Percentiles rank a stretch among this genome's conserved stretches.
These are phyloP conservation scores for Anisogramma anomala DNA, from an alignment of 2,329 filamentous ascomycete genomes.

Conservation along the genomic window DNA sequence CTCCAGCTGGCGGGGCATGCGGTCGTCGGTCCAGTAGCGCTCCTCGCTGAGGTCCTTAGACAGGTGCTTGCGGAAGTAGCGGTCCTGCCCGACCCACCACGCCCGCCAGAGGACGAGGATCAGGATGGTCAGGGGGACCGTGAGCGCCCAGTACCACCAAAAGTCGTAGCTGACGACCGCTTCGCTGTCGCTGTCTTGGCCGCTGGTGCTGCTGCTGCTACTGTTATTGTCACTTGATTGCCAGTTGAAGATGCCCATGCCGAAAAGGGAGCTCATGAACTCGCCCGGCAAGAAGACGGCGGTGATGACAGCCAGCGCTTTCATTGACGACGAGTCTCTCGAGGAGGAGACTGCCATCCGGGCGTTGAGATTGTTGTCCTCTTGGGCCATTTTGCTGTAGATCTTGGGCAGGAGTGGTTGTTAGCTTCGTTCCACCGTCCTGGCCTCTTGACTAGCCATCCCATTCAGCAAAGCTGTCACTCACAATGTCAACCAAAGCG, in stretches of 20 bases:
- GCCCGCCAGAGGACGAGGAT: conserved; percentile 33
- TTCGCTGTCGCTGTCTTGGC: conserved; percentile 17
- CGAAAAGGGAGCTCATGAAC: conserved; percentile 34
- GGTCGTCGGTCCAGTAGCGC: conserved; percentile 35
- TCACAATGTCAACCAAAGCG: conserved; percentile 35
- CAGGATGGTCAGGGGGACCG: conserved; percentile 30
- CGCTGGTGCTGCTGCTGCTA: background rate
- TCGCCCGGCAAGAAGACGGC: conserved; percentile 37
- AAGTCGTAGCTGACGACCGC: conserved; percentile 29
- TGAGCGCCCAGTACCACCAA: conserved; percentile 36
- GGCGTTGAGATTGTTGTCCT: conserved; percentile 35
- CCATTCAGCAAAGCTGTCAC: conserved; percentile 5
- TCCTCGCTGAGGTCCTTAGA: conserved; percentile 36
- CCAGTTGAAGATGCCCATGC: conserved; percentile 37
- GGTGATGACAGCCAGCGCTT: conserved; percentile 35
- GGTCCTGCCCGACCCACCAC: conserved; percentile 37
- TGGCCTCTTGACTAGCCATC: background rate
- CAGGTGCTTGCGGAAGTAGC: conserved; percentile 33
- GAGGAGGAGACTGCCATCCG: conserved; percentile 30
- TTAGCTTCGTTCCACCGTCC: too few relatives aligned
- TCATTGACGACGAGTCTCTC: conserved; percentile 36
- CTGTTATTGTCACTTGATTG: conserved; percentile 26
- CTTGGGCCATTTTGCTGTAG: conserved; percentile 38
- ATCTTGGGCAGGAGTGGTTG: conserved; percentile 21
- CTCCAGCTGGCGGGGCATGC: conserved; percentile 30